A percentile compares a stretch with the other conserved stretches of the same genome.
These are phyloP conservation scores for Diplodia mutila DNA, from an alignment of 2,329 filamentous ascomycete species.

Conservation along the genomic window DNA sequence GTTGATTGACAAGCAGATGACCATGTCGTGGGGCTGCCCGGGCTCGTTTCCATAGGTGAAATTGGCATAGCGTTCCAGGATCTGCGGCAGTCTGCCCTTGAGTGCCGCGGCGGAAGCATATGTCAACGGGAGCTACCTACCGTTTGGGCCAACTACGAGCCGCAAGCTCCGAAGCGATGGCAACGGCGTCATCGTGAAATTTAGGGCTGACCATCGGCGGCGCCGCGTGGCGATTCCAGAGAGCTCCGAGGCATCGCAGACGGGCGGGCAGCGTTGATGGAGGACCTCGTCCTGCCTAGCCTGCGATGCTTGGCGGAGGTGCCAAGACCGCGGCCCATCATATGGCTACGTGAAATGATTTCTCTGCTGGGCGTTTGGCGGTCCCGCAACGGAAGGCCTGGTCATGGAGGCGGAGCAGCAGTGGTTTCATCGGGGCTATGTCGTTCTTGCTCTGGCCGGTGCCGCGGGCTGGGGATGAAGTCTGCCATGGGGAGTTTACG, in stretches of 20 bases:
- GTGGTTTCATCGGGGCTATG: conserved; percentile 10
- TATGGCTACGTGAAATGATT: neutral
- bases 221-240: conserved; percentile 4
- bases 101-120: conserved; percentile 3
- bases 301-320: conserved; percentile 20
- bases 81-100: conserved; percentile 11
- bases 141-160: conserved; percentile 14
- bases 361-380: neutral
- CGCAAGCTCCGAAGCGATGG: conserved; percentile 9
- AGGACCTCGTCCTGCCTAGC: conserved; percentile 16
- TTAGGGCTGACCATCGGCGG: conserved; percentile 17
- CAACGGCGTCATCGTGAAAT: conserved; percentile 19
- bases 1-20: conserved; percentile 21
- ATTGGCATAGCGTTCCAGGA: conserved; percentile 21
- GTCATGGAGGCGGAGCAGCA: neutral
- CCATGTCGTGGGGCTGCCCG: conserved; percentile 15
- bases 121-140: conserved; percentile 10
- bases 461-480: neutral
- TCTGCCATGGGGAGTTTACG: neutral
- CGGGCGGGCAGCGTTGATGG: neutral
- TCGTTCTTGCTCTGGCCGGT: neutral
- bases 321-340: conserved; percentile 11
- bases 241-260: neutral
- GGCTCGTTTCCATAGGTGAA: conserved; percentile 20
- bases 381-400: neutral